These are phyloP conservation scores for Penicillium paneum DNA, from an alignment of 2,329 filamentous ascomycete species.

Conservation along the genomic window DNA sequence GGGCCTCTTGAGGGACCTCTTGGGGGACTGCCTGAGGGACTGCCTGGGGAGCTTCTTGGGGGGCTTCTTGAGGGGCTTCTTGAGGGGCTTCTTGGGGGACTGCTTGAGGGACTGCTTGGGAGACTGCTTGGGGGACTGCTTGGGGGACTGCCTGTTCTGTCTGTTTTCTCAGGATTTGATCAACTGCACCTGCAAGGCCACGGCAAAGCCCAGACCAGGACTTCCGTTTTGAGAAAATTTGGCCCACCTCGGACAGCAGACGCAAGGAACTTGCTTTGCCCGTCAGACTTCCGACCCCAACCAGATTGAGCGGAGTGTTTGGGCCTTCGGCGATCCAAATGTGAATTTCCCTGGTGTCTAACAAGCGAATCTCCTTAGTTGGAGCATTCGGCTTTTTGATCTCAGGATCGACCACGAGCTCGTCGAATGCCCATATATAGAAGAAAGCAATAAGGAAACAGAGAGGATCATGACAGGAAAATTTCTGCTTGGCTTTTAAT, in stretches of 20 bases:
- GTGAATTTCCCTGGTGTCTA: not conserved
- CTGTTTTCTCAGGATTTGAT: not conserved
- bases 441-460: conserved; percentile 1
- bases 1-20: no score
- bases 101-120: not conserved
- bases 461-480: conserved; percentile 1
- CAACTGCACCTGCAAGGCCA: not conserved
- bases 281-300: not conserved
- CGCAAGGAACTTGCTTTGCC: not conserved
- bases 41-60: no score
- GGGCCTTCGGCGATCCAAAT: conserved; percentile 1
- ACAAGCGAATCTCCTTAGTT: not conserved
- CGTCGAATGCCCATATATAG: conserved; percentile 2
- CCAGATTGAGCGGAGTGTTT: not conserved
- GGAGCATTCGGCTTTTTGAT: not conserved
- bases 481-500: not conserved
- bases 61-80: no score
- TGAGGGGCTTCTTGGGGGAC: no score
- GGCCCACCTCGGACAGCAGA: not conserved
- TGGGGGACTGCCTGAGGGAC: not conserved
- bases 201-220: not conserved
- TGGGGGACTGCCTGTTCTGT: no score
- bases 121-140: no score
- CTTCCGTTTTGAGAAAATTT: not conserved
- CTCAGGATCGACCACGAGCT: not conserved